phyloP scores from a whole-genome alignment of 495 filamentous ascomycete species.

The Bombardia bombarda region DNA sequence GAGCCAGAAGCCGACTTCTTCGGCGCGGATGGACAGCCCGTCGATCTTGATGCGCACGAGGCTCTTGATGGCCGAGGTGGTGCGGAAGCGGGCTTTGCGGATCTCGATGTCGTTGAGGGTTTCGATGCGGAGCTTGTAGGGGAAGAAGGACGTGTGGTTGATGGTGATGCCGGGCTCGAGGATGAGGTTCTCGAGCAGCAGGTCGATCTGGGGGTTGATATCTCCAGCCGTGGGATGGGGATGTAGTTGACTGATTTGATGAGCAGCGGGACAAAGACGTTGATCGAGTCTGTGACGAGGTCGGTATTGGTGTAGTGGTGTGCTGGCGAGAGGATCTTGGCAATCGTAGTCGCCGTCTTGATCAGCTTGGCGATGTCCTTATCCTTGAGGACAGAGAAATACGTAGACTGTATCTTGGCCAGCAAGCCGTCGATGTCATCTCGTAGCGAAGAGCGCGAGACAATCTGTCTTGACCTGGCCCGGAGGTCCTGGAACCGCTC shows the following conservation, averaged over 20 bases:
- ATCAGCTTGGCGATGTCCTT: constrained; percentile 59
- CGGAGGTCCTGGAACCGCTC: constrained; percentile 66
- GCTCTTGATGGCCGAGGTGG: constrained; percentile 55
- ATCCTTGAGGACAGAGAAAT: constrained; percentile 61
- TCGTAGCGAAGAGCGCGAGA: constrained; percentile 55
- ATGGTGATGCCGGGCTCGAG: constrained; percentile 81
- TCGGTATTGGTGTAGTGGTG: constrained; percentile 51
- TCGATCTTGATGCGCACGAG: constrained; percentile 67
- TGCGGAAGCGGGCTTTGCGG: constrained; percentile 66
- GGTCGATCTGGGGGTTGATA: constrained; percentile 72
- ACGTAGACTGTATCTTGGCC: constrained; percentile 56
- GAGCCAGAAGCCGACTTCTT: constrained; percentile 75
- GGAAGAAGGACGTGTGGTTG: constrained; percentile 82
- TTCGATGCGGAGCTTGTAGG: constrained; percentile 70
- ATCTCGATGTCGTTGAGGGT: constrained; percentile 83
- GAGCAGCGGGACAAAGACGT: constrained; percentile 72
- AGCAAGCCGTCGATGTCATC: constrained; percentile 69
- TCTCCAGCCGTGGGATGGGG: constrained; percentile 79
- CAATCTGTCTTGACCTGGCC: constrained; percentile 54
- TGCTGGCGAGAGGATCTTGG: constrained; percentile 55
- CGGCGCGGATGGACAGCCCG: constrained; percentile 72
- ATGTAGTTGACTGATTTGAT: constrained; percentile 74
- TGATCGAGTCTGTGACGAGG: constrained; percentile 62
- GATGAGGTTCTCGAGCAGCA: constrained; percentile 84
- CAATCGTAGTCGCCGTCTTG: constrained; percentile 54